These are phyloP conservation scores for Panellus pusillus DNA, from an alignment of 768 basidiomycete species.

Conservation along the genomic window DNA sequence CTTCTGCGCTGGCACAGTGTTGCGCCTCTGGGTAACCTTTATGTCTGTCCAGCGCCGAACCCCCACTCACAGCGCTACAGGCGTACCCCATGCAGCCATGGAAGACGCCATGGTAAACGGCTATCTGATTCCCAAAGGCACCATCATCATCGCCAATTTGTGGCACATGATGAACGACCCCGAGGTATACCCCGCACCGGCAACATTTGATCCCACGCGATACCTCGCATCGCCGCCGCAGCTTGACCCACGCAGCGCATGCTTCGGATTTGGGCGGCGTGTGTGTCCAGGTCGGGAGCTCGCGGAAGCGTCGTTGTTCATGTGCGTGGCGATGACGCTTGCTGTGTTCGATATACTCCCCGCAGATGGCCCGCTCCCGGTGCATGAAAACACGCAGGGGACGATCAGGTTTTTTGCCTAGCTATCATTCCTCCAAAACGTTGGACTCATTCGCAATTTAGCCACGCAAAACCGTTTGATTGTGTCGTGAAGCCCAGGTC, in stretches of 20 bases:
- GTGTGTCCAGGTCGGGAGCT: constrained; percentile 51
- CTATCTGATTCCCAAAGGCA: constrained; percentile 49
- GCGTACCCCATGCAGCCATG: constrained; percentile 44
- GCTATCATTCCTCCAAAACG: background rate
- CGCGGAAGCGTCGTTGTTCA: constrained; percentile 52
- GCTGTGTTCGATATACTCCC: constrained; percentile 51
- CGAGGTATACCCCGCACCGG: constrained; percentile 47
- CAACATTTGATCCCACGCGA: constrained; percentile 49
- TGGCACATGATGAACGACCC: constrained; percentile 59
- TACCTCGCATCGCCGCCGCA: constrained; percentile 37
- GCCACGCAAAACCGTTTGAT: constrained; percentile 36
- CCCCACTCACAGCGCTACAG: constrained; percentile 22
- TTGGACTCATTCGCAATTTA: constrained; percentile 3
- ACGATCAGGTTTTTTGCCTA: constrained; percentile 38
- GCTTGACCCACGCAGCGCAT: constrained; percentile 39
- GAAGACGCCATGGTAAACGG: constrained; percentile 45
- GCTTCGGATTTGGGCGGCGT: constrained; percentile 51
- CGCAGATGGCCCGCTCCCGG: constrained; percentile 42
- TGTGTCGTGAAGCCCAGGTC: constrained; percentile 36
- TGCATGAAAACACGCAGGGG: constrained; percentile 44
- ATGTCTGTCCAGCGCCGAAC: background rate
- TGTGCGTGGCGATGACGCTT: constrained; percentile 42
- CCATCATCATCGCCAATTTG: constrained; percentile 46
- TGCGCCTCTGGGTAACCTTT: constrained; percentile 39
- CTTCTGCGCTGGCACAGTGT: constrained; percentile 49